Conservation (phyloP, 768 basidiomycete genomes). For the Suillus ampliporus region DNA sequence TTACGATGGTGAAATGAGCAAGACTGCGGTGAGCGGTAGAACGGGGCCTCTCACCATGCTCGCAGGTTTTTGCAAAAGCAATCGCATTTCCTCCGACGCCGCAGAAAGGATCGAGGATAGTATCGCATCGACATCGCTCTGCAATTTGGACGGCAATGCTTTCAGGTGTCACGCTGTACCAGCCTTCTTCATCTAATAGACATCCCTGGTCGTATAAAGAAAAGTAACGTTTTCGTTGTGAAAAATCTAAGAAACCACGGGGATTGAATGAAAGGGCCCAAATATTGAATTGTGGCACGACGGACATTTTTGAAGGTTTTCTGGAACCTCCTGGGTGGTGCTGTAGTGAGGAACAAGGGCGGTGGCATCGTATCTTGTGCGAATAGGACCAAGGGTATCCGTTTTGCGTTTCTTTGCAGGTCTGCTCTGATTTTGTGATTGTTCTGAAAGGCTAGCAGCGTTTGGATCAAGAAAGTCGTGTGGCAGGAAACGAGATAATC, state of each 20-base stretch:
- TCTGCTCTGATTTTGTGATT: conserved; percentile 6
- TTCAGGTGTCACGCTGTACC: conserved; percentile 97
- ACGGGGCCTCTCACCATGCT: conserved; percentile 68
- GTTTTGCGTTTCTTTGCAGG: conserved; percentile 29
- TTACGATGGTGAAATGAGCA: conserved; percentile 10
- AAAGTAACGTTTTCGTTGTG: conserved; percentile 83
- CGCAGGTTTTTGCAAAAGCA: conserved; percentile 95
- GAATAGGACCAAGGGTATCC: conserved; percentile 33
- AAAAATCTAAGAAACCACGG: conserved; percentile 68
- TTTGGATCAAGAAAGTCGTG: conserved; percentile 39
- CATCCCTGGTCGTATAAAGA: conserved; percentile 82
- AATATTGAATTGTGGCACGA: conserved; percentile 13
- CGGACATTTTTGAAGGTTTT: conserved; percentile 84
- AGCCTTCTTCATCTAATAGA: conserved; percentile 93
- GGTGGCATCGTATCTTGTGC: conserved; percentile 65
- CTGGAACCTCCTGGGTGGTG: conserved; percentile 69
- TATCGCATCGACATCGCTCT: conserved; percentile 84
- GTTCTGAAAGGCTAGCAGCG: conserved; percentile 9
- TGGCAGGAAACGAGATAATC: conserved; percentile 50
- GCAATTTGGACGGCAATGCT: conserved; percentile 92
- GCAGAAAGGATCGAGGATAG: conserved; percentile 92
- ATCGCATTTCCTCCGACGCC: conserved; percentile 98
- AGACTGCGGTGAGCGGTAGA: neutral
- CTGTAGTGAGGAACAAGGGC: conserved; percentile 77
- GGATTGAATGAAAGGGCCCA: neutral